Percentiles rank a stretch among this genome's conserved stretches.
Evolutionary conservation across 2,329 filamentous ascomycete genomes (phyloP).

Genomic region (Cordyceps fumosorosea): DNA sequence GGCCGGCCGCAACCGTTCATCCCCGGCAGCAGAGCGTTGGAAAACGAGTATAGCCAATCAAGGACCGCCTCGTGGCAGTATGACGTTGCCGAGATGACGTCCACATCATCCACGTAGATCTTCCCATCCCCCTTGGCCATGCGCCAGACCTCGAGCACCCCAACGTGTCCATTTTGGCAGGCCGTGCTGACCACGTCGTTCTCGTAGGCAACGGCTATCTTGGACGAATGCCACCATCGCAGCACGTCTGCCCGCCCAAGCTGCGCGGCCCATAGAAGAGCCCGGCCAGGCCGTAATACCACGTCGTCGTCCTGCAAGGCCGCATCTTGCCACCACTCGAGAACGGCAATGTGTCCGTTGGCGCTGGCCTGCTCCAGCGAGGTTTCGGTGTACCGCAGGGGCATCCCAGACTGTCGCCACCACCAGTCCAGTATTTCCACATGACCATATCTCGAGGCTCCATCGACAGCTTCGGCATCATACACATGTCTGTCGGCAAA

Average conservation of each 20-base stretch:
- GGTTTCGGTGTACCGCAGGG: conserved; percentile 77
- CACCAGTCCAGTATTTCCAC: conserved; percentile 87
- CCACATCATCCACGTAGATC: conserved; percentile 73
- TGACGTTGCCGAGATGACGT: conserved; percentile 80
- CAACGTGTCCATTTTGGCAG: conserved; percentile 76
- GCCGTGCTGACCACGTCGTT: conserved; percentile 80
- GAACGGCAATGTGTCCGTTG: conserved; percentile 74
- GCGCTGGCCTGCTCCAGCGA: conserved; percentile 83
- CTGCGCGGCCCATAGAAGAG: conserved; percentile 76
- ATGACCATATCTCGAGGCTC: conserved; percentile 79
- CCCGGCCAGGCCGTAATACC: conserved; percentile 73
- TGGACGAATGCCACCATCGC: conserved; percentile 81
- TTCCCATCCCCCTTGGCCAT: conserved; percentile 56
- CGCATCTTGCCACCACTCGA: conserved; percentile 88
- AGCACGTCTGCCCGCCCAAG: conserved; percentile 71
- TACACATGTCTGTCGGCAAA: conserved; percentile 79
- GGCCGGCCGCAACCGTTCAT: conserved; percentile 53
- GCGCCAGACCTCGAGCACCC: conserved; percentile 78
- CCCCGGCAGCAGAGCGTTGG: conserved; percentile 46
- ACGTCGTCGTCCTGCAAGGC: conserved; percentile 51
- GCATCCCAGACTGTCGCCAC: conserved; percentile 69
- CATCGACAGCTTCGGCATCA: conserved; percentile 76
- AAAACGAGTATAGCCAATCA: conserved; percentile 83
- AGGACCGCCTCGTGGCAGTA: conserved; percentile 78
- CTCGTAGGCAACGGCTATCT: conserved; percentile 71